Base-by-base conservation (phyloP, 2,329 filamentous ascomycete genomes). In the Ceratocystis albifundus region DNA sequence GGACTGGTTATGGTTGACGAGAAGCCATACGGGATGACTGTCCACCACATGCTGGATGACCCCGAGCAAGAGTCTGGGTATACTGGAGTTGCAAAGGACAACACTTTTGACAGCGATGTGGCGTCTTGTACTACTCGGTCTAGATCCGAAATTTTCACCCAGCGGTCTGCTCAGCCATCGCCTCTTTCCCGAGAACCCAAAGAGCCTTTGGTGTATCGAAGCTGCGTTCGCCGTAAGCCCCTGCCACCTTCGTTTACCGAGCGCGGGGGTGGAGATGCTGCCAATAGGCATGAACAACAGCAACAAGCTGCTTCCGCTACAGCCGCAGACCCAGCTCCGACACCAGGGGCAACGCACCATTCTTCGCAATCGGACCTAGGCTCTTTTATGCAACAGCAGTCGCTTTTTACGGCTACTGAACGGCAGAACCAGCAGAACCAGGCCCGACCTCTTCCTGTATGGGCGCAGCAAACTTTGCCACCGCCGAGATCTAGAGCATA, bases 21-120 rank as follows among this genome's bases (percentile, higher is more conserved):
- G 66, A 86, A 88, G 74, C 84, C 89, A 0, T 94, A 91, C 72
- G 93, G 93, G 12, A 94, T 97, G 89, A 96, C 90, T 25, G 93
- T 97, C 0, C 93, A 97, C 72, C 93, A 97, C 74, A 93, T 97
- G 85, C 83, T 97, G 1, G 93, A 96, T 78, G 83, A 86, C 67
- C 84, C 83, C 0, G 82, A 83, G 2, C 48, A 64, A 30, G 66
- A 55, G 4, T 63, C 45, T 45, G 25, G 41, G 10, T 32, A 67
- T 44, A n/a, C 22, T 20, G 59, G 55, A 50, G 48, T 45, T 10
- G 45, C 46, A n/a, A 45, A 44, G 10, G 61, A 62, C 69, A 70
- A 20, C 3, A 7, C n/a, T 10, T 12, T 30, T 17, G 62, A 22
- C 17, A 30, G 50, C 5, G 15, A n/a, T 32, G n/a, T n/a, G 17